phyloP scores from a whole-genome alignment of 768 basidiomycete genomes.

The Boletellus ananas region DNA sequence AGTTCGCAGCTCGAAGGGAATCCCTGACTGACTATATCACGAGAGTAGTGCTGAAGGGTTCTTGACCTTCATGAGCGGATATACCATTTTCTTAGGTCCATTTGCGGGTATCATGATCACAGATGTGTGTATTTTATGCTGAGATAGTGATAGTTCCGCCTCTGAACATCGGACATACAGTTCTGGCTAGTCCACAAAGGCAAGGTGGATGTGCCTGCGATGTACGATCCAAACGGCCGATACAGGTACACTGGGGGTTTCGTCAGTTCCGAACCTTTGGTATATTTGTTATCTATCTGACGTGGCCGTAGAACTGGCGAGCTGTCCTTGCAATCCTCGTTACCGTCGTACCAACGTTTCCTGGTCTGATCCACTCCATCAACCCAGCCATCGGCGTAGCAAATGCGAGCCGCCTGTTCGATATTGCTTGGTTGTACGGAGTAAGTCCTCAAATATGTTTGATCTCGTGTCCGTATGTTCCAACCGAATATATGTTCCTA shows the following conservation, averaged over 20 bases:
- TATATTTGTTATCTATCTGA: background rate
- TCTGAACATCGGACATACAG: constrained; percentile 30
- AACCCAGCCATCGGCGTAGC: constrained; percentile 63
- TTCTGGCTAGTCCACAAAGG: constrained; percentile 76
- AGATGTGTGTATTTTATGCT: constrained; percentile 39
- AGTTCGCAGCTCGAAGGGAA: background rate
- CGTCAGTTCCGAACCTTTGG: constrained; percentile 34
- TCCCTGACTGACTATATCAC: background rate
- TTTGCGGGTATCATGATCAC: constrained; percentile 72
- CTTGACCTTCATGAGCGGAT: constrained; percentile 75
- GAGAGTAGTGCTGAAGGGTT: constrained; percentile 54
- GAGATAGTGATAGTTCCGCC: background rate
- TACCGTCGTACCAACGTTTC: constrained; percentile 65
- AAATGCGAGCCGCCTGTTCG: constrained; percentile 53
- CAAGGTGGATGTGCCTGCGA: constrained; percentile 75
- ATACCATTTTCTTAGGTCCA: constrained; percentile 83
- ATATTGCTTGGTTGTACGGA: constrained; percentile 76
- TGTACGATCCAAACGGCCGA: constrained; percentile 77
- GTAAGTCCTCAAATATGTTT: constrained; percentile 31
- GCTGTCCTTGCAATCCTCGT: constrained; percentile 65
- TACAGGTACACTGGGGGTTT: constrained; percentile 77
- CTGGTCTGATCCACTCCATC: constrained; percentile 76
- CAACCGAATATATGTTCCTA: background rate
- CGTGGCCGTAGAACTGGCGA: constrained; percentile 66
- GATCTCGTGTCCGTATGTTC: background rate